phyloP scores from a whole-genome alignment of 2,329 filamentous ascomycete genomes.

The Nakataea oryzae region DNA sequence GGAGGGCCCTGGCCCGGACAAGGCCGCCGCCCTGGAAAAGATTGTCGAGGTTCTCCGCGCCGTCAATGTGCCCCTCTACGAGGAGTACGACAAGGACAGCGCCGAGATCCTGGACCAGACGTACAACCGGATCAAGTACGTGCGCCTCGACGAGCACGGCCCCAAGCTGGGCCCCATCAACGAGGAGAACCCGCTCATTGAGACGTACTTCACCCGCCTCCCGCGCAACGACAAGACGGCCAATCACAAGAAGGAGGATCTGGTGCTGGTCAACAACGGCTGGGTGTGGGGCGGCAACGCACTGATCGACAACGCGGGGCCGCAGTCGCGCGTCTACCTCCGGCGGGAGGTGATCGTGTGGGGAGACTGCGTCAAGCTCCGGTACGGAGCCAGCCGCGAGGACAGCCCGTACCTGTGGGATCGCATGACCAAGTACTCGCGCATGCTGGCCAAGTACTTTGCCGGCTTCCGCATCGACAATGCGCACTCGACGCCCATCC shows the following conservation, averaged over 20 bases:
- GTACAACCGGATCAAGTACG: conserved; percentile 90
- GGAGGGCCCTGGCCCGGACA: conserved; percentile 32
- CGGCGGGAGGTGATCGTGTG: conserved; percentile 92
- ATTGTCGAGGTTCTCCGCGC: conserved; percentile 62
- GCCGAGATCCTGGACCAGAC: conserved; percentile 80
- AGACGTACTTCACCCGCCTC: conserved; percentile 89
- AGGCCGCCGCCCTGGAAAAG: conserved; percentile 41
- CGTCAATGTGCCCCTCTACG: conserved; percentile 79
- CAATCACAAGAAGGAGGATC: conserved; percentile 63
- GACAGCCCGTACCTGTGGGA: conserved; percentile 95
- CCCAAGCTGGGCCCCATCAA: conserved; percentile 77
- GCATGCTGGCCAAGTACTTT: conserved; percentile 89
- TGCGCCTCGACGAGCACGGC: conserved; percentile 83
- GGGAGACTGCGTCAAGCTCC: conserved; percentile 96
- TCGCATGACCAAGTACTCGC: conserved; percentile 88
- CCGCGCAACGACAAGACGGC: conserved; percentile 68
- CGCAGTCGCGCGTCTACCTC: conserved; percentile 85
- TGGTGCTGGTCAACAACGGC: conserved; percentile 87
- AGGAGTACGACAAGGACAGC: conserved; percentile 80
- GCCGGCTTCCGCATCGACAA: conserved; percentile 95
- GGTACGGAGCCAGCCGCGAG: conserved; percentile 69
- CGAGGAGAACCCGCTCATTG: conserved; percentile 69
- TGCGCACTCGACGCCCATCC: conserved; percentile 89
- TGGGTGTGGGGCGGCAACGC: conserved; percentile 99
- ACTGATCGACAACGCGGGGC: conserved; percentile 84